Evolutionary conservation across 768 basidiomycete species (phyloP).

Genomic region (Naematelia aurantialba): DNA sequence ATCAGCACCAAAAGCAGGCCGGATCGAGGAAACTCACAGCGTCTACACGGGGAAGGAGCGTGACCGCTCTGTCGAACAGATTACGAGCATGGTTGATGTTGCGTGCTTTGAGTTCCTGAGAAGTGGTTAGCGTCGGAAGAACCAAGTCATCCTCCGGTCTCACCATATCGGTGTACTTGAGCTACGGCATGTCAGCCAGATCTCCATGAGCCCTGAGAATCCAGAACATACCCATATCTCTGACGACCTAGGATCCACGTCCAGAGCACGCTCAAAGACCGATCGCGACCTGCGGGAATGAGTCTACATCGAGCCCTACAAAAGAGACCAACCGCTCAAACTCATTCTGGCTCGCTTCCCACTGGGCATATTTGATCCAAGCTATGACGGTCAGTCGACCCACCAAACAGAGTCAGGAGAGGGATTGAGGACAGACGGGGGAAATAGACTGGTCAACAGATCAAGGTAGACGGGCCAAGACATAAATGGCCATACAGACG

Average conservation of each 20-base stretch:
- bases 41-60: constrained; percentile 90
- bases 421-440: too few relatives aligned
- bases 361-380: constrained; percentile 57
- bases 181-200: constrained; percentile 13
- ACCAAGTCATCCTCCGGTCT: neutral
- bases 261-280: constrained; percentile 92
- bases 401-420: too few relatives aligned
- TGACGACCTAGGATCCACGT: constrained; percentile 83
- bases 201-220: constrained; percentile 53
- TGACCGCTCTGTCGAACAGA: constrained; percentile 94
- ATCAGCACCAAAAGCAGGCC: neutral
- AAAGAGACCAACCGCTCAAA: constrained; percentile 63
- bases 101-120: constrained; percentile 81
- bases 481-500: neutral
- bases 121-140: neutral
- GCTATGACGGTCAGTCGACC: constrained; percentile 40
- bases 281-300: constrained; percentile 67
- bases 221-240: constrained; percentile 66
- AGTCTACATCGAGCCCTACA: neutral
- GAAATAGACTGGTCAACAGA: too few relatives aligned
- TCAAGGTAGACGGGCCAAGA: too few relatives aligned
- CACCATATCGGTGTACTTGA: constrained; percentile 76
- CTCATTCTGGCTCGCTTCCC: constrained; percentile 92
- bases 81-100: constrained; percentile 97
- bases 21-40: constrained; percentile 18